These are phyloP conservation scores for Friedmanniomyces simplex DNA, from an alignment of 495 filamentous ascomycete genomes.

Conservation along the genomic window DNA sequence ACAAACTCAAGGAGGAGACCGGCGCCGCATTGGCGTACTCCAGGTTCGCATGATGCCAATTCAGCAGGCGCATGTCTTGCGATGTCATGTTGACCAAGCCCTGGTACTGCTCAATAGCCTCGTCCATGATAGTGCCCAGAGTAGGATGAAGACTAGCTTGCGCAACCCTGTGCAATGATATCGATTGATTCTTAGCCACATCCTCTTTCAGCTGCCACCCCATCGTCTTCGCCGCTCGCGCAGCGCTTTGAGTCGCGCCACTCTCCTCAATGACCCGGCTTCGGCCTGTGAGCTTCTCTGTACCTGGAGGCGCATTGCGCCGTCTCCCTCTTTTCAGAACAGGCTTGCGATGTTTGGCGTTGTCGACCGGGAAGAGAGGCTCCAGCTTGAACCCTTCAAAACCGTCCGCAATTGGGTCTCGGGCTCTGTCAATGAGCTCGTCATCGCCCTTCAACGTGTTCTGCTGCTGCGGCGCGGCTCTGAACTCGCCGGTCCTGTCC, in stretches of 20 bases:
- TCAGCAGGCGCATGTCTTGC: conserved; percentile 79
- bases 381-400: conserved; percentile 65
- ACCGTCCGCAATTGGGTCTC: conserved; percentile 64
- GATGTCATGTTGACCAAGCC: conserved; percentile 70
- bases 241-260: conserved; percentile 36
- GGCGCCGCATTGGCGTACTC: conserved; percentile 95
- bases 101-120: conserved; percentile 78
- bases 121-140: conserved; percentile 80
- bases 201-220: conserved; percentile 70
- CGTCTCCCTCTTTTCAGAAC: conserved; percentile 17
- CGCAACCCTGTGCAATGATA: conserved; percentile 61
- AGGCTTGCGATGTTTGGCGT: conserved; percentile 21
- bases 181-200: conserved; percentile 50
- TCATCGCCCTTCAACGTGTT: conserved; percentile 75
- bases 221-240: conserved; percentile 56
- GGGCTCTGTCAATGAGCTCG: conserved; percentile 70
- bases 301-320: conserved; percentile 25
- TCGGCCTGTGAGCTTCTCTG: conserved; percentile 37
- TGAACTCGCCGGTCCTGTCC: conserved; percentile 80
- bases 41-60: conserved; percentile 97
- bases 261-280: conserved; percentile 32
- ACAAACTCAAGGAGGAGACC: conserved; percentile 74
- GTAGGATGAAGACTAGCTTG: conserved; percentile 54
- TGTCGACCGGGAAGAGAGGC: conserved; percentile 39
- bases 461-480: conserved; percentile 56